Base-by-base conservation (phyloP, 768 basidiomycete genomes). In the Phaffia tasmanica region DNA sequence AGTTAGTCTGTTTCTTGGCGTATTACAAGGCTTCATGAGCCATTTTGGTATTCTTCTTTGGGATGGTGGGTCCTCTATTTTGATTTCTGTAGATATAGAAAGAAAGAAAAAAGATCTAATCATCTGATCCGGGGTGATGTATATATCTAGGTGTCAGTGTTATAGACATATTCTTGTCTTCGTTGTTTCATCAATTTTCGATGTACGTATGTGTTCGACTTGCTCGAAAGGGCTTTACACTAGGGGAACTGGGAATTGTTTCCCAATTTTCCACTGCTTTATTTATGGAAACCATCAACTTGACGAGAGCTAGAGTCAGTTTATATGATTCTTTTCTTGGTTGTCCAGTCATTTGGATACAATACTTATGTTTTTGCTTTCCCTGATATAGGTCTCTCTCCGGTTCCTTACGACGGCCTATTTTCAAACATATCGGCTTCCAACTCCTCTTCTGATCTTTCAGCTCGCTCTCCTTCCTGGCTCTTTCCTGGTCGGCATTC, bases 381-480 rank as follows among this genome's bases (percentile, higher is more conserved):
- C 7, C 62, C 50, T 8, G 23, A 23, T 11, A 29, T n/a, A 21
- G 16, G 5, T 51, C 14, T 23, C 23, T 25, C 29, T 51, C 27
- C 7, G 27, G 4, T 67, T 87, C 25, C 76, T 83, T 57, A 84
- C 84, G 29, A 91, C 85, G 14, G 83, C 84, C 0, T 91, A 85
- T 75, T 87, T 94, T 78, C 87, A 88, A 74, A 94, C 94, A 0
- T 95, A 88, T 73, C 86, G 94, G 50, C 80, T 92, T 6, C 92
- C 95, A 14, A 94, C 89, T 2, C 94, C 95, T 15, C 81, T 98
- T 21, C 81, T 98, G 59, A 83, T 86, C 50, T 93, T 90, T 77
- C 95, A 98, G 73, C 81, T 93, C 51, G 89, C 95, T 1, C 81
- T 98, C 56, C 87, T 99, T 57, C 88, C 87, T 4, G 95, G 95